Base-by-base conservation (phyloP, 257 asterid species). In the Thymus quinquecostatus region DNA sequence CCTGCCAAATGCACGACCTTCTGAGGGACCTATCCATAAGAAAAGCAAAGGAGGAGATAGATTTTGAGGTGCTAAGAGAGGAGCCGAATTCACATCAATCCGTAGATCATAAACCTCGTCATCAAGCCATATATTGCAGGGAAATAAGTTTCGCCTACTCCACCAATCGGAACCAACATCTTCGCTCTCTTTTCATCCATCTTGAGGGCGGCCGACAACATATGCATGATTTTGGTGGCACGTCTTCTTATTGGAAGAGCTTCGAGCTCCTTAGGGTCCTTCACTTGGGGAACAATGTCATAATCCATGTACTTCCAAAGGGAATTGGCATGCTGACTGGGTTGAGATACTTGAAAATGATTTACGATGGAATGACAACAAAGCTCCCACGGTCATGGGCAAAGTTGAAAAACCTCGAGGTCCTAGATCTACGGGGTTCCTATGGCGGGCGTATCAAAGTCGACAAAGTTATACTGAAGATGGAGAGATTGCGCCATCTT, bases 21-120 rank as follows among this genome's bases (percentile, higher is more conserved):
- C 38, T 75, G 3, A 56, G 66, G 1, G 78, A 75, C 6, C 50
- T 75, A 14, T 71, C 75, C 34, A 66, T 79, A 21, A 32, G 2
- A 21, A 47, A 75, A 13, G 78, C 80, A 1, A 66, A 66, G 40
- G 80, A 75, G 62, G 80, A 79, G 64, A 70, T 75, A 2, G 43
- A 43, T 30, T 73, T 79, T 3, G 55, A 49, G 27, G 55, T 12
- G 28, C 7, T 49, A 49, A 49, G 55, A 13, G 55, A 13, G 8
- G 55, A 49, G 8, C 7, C 1, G 6, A 13, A 49, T 13, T 49
- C 55, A 28, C 43, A 1, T 21, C 14, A 21, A 21, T 21, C 13
- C 3, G 3, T 49, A 21, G 5, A 0, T 21, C 21, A 13, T 38
- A 55, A 12, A 62, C 12, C 68, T 10, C 62, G 77, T 0, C 77